A percentile compares a stretch with the other conserved stretches of the same genome.
Evolutionary conservation across 2,329 filamentous ascomycete species (phyloP).

Genomic region (Fusarium pseudocircinatum): DNA sequence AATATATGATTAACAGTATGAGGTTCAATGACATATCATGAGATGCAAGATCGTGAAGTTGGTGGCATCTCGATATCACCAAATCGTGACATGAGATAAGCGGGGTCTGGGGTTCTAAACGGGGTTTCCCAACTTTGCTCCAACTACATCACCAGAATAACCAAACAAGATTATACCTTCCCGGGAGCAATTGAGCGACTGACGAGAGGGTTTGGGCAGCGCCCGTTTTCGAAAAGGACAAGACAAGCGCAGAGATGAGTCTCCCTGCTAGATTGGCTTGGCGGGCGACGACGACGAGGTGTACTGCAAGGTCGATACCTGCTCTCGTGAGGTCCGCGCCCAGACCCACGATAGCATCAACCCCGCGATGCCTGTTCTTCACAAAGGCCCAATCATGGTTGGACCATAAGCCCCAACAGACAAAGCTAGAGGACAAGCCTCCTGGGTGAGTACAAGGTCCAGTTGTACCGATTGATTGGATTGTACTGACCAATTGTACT

Average conservation of each 20-base stretch:
- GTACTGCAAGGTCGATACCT: slow-evolving; percentile 8
- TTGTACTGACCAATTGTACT: neutral
- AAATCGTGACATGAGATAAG: neutral
- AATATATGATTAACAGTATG: neutral
- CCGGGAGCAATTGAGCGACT: slow-evolving; percentile 1
- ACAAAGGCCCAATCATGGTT: slow-evolving; percentile 35
- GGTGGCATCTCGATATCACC: neutral
- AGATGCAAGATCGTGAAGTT: neutral
- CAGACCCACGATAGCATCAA: slow-evolving; percentile 2
- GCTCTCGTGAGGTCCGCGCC: slow-evolving; percentile 8
- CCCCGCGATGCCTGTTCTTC: slow-evolving; percentile 31
- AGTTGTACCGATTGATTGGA: neutral
- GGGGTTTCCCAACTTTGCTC: slow-evolving; percentile 9
- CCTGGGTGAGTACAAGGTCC: neutral
- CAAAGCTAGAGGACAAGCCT: slow-evolving; percentile 9
- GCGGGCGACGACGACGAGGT: slow-evolving; percentile 10
- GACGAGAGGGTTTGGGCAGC: slow-evolving; percentile 14
- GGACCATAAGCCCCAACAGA: slow-evolving; percentile 27
- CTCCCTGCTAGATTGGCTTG: slow-evolving; percentile 29
- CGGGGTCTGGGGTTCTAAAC: slow-evolving; percentile 19
- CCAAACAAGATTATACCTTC: neutral
- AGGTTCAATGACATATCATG: neutral
- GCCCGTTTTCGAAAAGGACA: neutral
- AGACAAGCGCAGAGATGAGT: slow-evolving; percentile 17
- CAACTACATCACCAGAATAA: neutral